Evolutionary conservation across 768 basidiomycete genomes (phyloP), one percentile per base, ranked within the genome.

Genomic region (Calocybe cyanea): DNA sequence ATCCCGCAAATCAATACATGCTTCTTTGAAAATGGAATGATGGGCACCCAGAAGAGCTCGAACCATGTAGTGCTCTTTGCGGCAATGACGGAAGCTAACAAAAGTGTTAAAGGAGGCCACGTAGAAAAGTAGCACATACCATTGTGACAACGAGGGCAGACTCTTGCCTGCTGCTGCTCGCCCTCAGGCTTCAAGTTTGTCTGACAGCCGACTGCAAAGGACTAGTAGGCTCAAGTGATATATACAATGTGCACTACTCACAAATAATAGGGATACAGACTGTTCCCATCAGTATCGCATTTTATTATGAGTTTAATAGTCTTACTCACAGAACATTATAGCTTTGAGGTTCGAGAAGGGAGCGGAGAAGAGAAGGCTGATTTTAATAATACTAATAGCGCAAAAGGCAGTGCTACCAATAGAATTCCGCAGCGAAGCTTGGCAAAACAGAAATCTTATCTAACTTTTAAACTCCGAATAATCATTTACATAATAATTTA

Each of bases 141-240:
- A 48, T 89, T 87, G 58, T 85, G 72, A 54, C 87, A 89, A 41
- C 77, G 72, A 13, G 87, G 87, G 56, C 87, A 89, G 41, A 84
- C 57, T 41, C 78, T 72, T 17, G 77, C 62, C 7, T 67, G 28
- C 39, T 57, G 71, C 43, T 72, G 69, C 41, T 76, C 67, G 18
- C 75, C 77, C 21, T 80, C 72, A 8, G 80, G 72, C 50, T 76
- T 79, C 50, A 85, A 56, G 51, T 65, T 77, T 24, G 78, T 80
- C 43, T 77, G 73, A 61, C 83, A 83, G 35, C 86, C 86, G 55
- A 85, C 87, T 89, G 53, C 11, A 51, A 41, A 35, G 50, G 35
- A 18, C 45, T 41, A 47, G 34, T 39, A 33, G 28, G 19, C 24
- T 19, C 18, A 23, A 18, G 20, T 35, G 33, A 37, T 17, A 14